A percentile compares a stretch with the other conserved stretches of the same genome.
phyloP scores from a whole-genome alignment of 2,329 filamentous ascomycete species.

The Aschersonia sp. region DNA sequence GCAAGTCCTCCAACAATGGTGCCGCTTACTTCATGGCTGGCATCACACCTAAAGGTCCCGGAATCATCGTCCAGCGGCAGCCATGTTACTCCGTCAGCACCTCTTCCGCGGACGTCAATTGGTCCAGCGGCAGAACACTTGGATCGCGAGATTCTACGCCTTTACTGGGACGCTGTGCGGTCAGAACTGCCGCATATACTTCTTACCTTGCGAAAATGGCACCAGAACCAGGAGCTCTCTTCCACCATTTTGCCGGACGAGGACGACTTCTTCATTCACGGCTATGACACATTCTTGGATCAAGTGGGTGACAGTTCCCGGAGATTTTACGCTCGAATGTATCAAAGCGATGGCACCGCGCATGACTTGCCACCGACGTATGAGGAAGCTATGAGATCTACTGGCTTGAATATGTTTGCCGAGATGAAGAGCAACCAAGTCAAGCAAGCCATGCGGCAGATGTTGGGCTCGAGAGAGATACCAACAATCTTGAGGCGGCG shows the following conservation, averaged over 20 bases:
- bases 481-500: constrained; percentile 6
- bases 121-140: constrained; percentile 3
- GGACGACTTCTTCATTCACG: constrained; percentile 15
- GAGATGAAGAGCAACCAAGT: constrained; percentile 10
- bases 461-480: constrained; percentile 1
- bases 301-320: constrained; percentile 17
- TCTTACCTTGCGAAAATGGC: constrained; percentile 18
- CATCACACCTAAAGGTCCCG: neutral
- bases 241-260: constrained; percentile 11
- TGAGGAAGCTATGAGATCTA: constrained; percentile 8
- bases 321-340: constrained; percentile 13
- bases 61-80: constrained; percentile 1
- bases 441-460: constrained; percentile 2
- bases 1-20: neutral
- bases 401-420: constrained; percentile 10
- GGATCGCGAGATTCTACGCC: constrained; percentile 2
- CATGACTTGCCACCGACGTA: constrained; percentile 7
- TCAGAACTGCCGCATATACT: constrained; percentile 20
- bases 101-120: constrained; percentile 1
- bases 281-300: constrained; percentile 23
- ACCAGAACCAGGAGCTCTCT: constrained; percentile 8
- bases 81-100: constrained; percentile 2
- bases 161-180: constrained; percentile 23
- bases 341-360: neutral
- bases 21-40: neutral